Conservation (phyloP, 805 yeast genomes). For the Tetrapisispora taiwanensis region DNA sequence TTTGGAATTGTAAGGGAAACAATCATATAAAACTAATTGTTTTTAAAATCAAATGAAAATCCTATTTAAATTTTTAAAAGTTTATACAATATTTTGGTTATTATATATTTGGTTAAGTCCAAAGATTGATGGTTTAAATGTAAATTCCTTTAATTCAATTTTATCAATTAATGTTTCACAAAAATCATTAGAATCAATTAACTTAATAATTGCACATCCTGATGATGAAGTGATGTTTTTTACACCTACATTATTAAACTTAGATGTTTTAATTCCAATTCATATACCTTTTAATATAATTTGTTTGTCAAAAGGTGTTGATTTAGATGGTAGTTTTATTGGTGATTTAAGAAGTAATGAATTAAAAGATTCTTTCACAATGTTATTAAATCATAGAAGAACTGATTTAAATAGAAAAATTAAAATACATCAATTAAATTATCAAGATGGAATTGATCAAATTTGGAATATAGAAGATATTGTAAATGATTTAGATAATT, state of each 20-base stretch:
- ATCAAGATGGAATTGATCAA: slow-evolving; percentile 58
- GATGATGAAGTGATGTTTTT: slow-evolving; percentile 99
- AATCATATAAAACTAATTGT: too few species aligned
- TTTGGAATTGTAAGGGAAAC: too few species aligned
- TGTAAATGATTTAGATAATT: slow-evolving; percentile 4
- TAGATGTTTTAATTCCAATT: slow-evolving; percentile 10
- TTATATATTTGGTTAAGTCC: neutral
- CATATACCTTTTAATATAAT: slow-evolving; percentile 39
- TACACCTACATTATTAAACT: slow-evolving; percentile 44
- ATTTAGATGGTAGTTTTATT: slow-evolving; percentile 49
- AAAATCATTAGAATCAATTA: neutral
- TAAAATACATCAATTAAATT: slow-evolving; percentile 26
- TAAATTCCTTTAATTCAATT: neutral
- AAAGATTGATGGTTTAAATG: neutral
- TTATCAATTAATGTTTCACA: neutral
- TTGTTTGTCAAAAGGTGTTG: slow-evolving; percentile 61
- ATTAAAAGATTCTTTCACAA: slow-evolving; percentile 28
- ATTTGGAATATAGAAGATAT: slow-evolving; percentile 46
- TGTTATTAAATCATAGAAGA: slow-evolving; percentile 9
- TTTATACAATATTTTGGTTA: neutral
- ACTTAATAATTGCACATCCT: slow-evolving; percentile 78
- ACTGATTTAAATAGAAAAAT: slow-evolving; percentile 5
- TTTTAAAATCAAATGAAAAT: neutral
- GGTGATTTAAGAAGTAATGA: slow-evolving; percentile 59
- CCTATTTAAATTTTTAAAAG: neutral